Percentiles rank a stretch among this genome's conserved stretches.
Evolutionary conservation across 2,329 filamentous ascomycete genomes (phyloP).

Genomic region (Dryadomyces quercivorus): DNA sequence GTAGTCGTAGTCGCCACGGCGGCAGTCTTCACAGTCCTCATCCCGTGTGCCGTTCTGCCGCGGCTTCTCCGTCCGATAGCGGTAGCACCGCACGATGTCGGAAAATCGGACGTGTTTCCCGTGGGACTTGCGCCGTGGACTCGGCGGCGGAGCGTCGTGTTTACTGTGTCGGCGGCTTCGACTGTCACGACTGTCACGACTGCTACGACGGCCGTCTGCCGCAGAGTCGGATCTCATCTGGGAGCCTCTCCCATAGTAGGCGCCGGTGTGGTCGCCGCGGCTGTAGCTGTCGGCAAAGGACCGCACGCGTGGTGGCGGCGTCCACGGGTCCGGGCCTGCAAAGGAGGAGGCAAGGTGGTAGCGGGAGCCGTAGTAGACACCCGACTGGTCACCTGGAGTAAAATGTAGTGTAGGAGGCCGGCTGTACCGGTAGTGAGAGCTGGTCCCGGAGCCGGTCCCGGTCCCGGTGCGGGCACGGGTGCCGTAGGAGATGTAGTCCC

Average conservation of each 20-base stretch:
- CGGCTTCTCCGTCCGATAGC: background rate
- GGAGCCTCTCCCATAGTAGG: background rate
- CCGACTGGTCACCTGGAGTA: too few species aligned
- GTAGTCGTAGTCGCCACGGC: background rate
- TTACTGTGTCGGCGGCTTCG: background rate
- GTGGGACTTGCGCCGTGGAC: background rate
- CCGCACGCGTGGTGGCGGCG: background rate
- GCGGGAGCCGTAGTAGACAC: background rate
- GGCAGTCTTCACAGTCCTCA: background rate
- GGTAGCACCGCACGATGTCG: background rate
- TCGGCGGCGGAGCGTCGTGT: background rate
- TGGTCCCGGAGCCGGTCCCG: background rate
- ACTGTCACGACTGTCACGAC: too few species aligned
- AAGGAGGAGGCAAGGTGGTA: background rate
- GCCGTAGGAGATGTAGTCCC: conserved; percentile 2
- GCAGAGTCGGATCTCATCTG: too few species aligned
- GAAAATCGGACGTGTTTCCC: background rate
- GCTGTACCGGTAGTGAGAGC: background rate
- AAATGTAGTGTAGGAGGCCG: background rate
- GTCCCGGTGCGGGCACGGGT: too few species aligned
- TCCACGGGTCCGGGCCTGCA: background rate
- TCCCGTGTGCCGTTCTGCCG: background rate
- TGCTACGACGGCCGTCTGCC: too few species aligned
- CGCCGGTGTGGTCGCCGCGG: background rate
- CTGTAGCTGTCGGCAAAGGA: background rate